These are phyloP conservation scores for Pseudonectria buxi DNA, from an alignment of 2,329 filamentous ascomycete genomes.

Conservation along the genomic window DNA sequence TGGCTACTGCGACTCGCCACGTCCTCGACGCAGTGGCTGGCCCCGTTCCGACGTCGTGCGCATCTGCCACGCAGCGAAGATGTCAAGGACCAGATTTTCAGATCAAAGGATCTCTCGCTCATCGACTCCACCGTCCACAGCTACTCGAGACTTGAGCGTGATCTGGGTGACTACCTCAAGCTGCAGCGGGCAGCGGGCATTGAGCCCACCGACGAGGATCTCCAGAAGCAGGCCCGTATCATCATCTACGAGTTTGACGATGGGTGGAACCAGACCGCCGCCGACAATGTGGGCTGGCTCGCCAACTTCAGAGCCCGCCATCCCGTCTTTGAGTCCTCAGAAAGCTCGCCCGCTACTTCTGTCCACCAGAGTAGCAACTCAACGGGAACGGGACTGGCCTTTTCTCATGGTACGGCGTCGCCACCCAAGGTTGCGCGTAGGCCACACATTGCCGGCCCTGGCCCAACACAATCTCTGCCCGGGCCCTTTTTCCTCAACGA, in stretches of 20 bases:
- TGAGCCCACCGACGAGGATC: constrained; percentile 45
- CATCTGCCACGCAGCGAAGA: constrained; percentile 52
- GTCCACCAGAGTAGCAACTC: constrained; percentile 14
- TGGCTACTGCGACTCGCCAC: constrained; percentile 50
- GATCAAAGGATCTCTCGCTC: constrained; percentile 46
- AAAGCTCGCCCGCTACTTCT: constrained; percentile 20
- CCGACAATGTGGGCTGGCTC: constrained; percentile 50
- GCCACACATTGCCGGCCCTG: constrained; percentile 3
- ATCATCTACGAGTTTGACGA: constrained; percentile 58
- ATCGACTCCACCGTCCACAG: constrained; percentile 56
- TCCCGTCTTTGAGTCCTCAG: constrained; percentile 11
- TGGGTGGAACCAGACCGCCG: constrained; percentile 57
- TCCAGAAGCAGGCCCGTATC: constrained; percentile 51
- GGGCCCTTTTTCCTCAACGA: constrained; percentile 48
- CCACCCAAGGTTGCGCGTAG: constrained; percentile 8
- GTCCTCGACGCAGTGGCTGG: constrained; percentile 47
- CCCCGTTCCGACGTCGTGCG: constrained; percentile 48
- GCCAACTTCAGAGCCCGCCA: constrained; percentile 45
- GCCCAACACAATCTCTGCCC: constrained; percentile 8
- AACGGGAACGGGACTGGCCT: constrained; percentile 5
- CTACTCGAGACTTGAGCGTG: constrained; percentile 48
- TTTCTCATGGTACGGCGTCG: constrained; percentile 11
- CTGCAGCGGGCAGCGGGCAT: constrained; percentile 37
- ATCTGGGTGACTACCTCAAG: constrained; percentile 47
- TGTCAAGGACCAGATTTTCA: constrained; percentile 39